Percentiles rank a stretch among this genome's conserved stretches.
Evolutionary conservation across 805 yeast species (phyloP).

Genomic region (Candida ovalis): DNA sequence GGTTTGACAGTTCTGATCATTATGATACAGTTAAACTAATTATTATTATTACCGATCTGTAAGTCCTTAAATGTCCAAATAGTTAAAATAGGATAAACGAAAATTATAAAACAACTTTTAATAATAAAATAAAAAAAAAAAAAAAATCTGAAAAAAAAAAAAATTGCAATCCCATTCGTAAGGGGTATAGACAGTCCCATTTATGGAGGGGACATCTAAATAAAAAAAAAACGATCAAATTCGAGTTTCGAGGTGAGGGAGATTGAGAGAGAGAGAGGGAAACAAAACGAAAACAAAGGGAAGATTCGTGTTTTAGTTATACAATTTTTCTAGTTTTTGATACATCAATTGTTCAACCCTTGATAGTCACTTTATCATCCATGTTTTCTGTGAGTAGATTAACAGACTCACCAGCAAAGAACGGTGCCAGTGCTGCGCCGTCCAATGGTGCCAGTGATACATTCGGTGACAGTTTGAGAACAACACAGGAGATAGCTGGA

Average conservation of each 20-base stretch:
- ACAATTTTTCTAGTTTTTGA: neutral
- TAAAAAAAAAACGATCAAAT: too few relatives aligned
- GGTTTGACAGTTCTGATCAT: slow-evolving; percentile 65
- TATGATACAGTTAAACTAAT: neutral
- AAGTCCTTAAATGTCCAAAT: too few relatives aligned
- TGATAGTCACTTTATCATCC: neutral
- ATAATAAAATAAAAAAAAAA: neutral
- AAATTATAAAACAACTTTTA: too few relatives aligned
- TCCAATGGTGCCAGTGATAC: neutral
- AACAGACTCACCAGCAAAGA: slow-evolving; percentile 3
- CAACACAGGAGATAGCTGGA: slow-evolving; percentile 48
- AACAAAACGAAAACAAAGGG: neutral
- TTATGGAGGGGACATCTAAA: neutral
- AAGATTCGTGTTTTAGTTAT: neutral
- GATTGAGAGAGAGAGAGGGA: neutral
- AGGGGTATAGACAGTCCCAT: slow-evolving; percentile 7
- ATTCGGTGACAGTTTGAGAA: neutral
- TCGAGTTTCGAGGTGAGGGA: neutral
- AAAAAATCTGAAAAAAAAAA: slow-evolving; percentile 3
- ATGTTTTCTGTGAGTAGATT: slow-evolving; percentile 14
- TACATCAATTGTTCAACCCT: neutral
- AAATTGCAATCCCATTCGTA: slow-evolving; percentile 1
- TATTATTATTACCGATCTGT: neutral
- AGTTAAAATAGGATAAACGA: too few relatives aligned
- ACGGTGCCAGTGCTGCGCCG: neutral